Base-by-base conservation (phyloP, 108 stramenopile genomes). In the Nannochloropsis oceanica region DNA sequence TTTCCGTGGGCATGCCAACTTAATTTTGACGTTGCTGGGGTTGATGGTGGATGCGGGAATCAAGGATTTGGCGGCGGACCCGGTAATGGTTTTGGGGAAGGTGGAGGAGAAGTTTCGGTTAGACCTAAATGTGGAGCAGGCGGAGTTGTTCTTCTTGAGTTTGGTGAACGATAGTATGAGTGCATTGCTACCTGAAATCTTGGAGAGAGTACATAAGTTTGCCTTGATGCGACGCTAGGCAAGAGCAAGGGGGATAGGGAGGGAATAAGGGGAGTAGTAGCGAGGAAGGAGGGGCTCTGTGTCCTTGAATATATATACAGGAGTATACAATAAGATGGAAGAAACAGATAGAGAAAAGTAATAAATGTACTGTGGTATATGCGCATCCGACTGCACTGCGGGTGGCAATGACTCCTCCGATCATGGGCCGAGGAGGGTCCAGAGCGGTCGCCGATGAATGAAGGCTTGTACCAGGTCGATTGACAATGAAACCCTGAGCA, bases 1-100 rank as follows among this genome's bases (percentile, higher is more conserved):
- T 27, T 90, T 99, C 8, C 93, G 99, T 26, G 97, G 97, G 87
- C 93, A 92, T 80, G 97, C 97, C 25, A 96, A 96, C n/a, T 92
- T 99, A 22, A 93, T 98, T 43, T 90, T 99, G 81, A 98, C 98
- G 86, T 86, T 99, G 80, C 93, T 99, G 24, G 92, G 94, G 84
- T 90, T 99, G 14, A 98, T 97, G 97, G 95, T 94, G 82, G 97
- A 98, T 90, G 97, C 97, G 10, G 96, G 95, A n/a, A 96, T 99
- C 81, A 93, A 97, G 81, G 95, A 97, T 86, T 88, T 99, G 14
- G 96, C 95, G 13, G 94, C 96, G 87, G 94, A 99, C 83, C 95
- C 96, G 8, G 94, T 94, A 22, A 95, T 94, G 43, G 95, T 96
- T 0, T 95, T 97, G 79, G 91, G 93, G 42, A 95, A 94, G 83